Conservation (phyloP, 2,329 filamentous ascomycete genomes). For the Hypoxylon sp. region DNA sequence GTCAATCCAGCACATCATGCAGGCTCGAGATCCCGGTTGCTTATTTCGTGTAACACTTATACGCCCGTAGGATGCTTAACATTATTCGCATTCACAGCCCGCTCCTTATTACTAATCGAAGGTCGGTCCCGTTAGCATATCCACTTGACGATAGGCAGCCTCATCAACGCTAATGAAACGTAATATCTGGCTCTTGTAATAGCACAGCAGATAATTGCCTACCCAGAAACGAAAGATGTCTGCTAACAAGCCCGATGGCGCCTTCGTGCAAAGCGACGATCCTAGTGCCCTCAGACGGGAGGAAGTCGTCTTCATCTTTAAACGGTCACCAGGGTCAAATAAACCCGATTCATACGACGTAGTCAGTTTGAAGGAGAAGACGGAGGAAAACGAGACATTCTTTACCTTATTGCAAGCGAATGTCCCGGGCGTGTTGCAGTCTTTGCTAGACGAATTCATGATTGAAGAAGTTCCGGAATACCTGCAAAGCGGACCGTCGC, state of each 20-base stretch:
- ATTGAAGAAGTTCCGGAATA: slow-evolving; percentile 59
- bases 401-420: slow-evolving; percentile 53
- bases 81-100: slow-evolving; percentile 19
- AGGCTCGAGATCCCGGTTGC: slow-evolving; percentile 6
- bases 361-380: slow-evolving; percentile 58
- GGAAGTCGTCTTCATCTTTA: slow-evolving; percentile 53
- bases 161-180: neutral
- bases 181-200: neutral
- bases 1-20: slow-evolving; percentile 30
- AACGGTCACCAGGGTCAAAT: slow-evolving; percentile 17
- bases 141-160: neutral
- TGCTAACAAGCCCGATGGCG: slow-evolving; percentile 18
- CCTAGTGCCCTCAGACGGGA: slow-evolving; percentile 47
- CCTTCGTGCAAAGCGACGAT: slow-evolving; percentile 8
- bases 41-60: slow-evolving; percentile 10
- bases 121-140: neutral
- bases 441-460: slow-evolving; percentile 57
- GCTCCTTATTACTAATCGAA: slow-evolving; percentile 33
- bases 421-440: slow-evolving; percentile 55
- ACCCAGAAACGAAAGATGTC: slow-evolving; percentile 27
- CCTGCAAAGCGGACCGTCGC: slow-evolving; percentile 45
- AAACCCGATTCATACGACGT: slow-evolving; percentile 53
- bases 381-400: slow-evolving; percentile 44
- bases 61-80: slow-evolving; percentile 4
- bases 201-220: neutral